Percentiles rank a stretch among this genome's conserved stretches.
phyloP scores from a whole-genome alignment of 2,329 filamentous ascomycete genomes.

The Beauveria brongniartii region DNA sequence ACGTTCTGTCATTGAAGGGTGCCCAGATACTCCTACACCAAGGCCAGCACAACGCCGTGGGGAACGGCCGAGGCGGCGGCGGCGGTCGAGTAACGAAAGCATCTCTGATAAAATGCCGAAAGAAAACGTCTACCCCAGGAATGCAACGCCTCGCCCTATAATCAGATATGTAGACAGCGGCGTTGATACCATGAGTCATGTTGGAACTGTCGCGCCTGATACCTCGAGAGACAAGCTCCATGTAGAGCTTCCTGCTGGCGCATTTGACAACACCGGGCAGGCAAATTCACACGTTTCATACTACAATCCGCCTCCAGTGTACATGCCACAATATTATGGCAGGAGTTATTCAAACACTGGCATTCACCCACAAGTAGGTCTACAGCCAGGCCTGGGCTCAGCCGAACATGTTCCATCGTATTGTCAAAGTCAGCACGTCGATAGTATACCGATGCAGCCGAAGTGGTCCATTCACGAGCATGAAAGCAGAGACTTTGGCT shows the following conservation, averaged over 20 bases:
- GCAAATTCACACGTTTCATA: background rate
- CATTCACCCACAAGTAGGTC: background rate
- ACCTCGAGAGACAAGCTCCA: background rate
- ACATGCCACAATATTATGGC: background rate
- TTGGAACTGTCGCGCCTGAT: background rate
- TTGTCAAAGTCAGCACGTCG: background rate
- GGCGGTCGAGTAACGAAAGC: background rate
- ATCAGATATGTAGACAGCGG: slow-evolving; percentile 6
- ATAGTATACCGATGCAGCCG: background rate
- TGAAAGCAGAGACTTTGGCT: background rate
- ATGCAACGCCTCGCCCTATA: background rate
- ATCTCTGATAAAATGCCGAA: background rate
- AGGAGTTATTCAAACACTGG: background rate
- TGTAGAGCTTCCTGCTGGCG: background rate
- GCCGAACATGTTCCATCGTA: background rate
- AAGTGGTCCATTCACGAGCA: background rate
- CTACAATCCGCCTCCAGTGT: background rate
- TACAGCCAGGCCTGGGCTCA: background rate
- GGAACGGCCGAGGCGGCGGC: background rate
- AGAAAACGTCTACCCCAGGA: background rate
- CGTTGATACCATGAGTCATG: slow-evolving; percentile 7
- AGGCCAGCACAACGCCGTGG: background rate
- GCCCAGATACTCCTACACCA: background rate
- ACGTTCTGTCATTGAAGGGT: too few species aligned
- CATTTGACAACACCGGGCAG: background rate